Base-by-base conservation (phyloP, 805 yeast species). In the Hagleromyces aurorensis region DNA sequence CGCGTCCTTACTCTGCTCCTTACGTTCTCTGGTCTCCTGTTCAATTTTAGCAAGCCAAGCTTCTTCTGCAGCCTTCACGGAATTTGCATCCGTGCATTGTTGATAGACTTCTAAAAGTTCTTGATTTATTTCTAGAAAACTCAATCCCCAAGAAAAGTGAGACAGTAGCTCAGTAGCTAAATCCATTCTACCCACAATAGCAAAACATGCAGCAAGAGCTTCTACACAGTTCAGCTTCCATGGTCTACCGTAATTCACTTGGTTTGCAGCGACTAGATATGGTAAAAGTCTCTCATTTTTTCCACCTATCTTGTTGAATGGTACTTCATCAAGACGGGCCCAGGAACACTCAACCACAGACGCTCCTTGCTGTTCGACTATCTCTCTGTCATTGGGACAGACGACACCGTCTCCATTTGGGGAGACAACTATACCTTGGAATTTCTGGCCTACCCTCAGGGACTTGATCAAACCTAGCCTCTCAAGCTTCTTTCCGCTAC, bases 291-390 rank as follows among this genome's bases (percentile, higher is more conserved):
- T 65, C 50, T 89, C 95, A 46, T 84, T 68, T 37, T 72, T 75
- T 4, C 97, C 97, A 4, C 97, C 97, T 35, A 91, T 86, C 49
- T 82, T 84, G 37, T 69, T 63, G 57, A 91, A 91, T 4, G 98
- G 98, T n/a, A 91, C 75, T 55, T 91, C 98, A 33, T 86, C 94
- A n/a, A 91, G 55, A 32, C 97, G 65, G 0, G 98, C 98, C 98
- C 98, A 91, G 2, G 96, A 85, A 58, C 97, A 89, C 54, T 91
- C 98, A 2, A 91, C 97, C 6, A 91, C 98, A 0, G 98, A 95
- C n/a, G 86, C 91, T 20, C 98, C 98, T 22, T 64, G 52, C 16
- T 65, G 65, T 45, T 81, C 94, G 0, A 86, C 94, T 8, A 84
- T 67, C 26, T 72, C 81, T 22, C 58, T 50, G 54, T 91, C 98